Evolutionary conservation across 2,329 filamentous ascomycete species (phyloP).

Genomic region (Aspergillus piperis): DNA sequence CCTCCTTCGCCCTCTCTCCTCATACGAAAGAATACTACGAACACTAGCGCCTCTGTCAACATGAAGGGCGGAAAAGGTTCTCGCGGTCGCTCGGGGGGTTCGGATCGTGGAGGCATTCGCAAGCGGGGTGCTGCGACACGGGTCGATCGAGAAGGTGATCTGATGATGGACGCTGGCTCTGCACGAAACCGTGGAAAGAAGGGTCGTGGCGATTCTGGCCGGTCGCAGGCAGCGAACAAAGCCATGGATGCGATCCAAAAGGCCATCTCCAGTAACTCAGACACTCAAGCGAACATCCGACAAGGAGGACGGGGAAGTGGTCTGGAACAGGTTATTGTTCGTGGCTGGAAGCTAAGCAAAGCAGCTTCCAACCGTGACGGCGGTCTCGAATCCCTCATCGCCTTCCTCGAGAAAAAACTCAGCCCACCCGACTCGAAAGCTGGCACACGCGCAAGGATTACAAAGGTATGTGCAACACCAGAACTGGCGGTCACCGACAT

Average conservation of each 20-base stretch:
- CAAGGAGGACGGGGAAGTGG: conserved; percentile 33
- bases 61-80: conserved; percentile 38
- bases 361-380: conserved; percentile 67
- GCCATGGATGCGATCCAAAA: conserved; percentile 40
- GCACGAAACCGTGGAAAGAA: conserved; percentile 39
- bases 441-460: conserved; percentile 63
- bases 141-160: conserved; percentile 62
- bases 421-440: conserved; percentile 53
- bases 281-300: conserved; percentile 43
- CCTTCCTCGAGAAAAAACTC: conserved; percentile 72
- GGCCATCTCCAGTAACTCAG: conserved; percentile 34
- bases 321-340: conserved; percentile 48
- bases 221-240: conserved; percentile 33
- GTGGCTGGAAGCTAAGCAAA: conserved; percentile 69
- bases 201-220: conserved; percentile 34
- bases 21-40: background rate
- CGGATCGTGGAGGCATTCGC: conserved; percentile 53
- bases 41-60: conserved; percentile 5
- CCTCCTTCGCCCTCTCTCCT: background rate
- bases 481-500: conserved; percentile 45
- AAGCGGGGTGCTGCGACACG: conserved; percentile 50
- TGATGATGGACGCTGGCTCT: conserved; percentile 57
- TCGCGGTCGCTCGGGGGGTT: conserved; percentile 30
- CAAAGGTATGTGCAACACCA: conserved; percentile 70
- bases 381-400: conserved; percentile 64